Evolutionary conservation across 1,139 yeast genomes (phyloP).

Genomic region (Blastobotrys serpentis): DNA sequence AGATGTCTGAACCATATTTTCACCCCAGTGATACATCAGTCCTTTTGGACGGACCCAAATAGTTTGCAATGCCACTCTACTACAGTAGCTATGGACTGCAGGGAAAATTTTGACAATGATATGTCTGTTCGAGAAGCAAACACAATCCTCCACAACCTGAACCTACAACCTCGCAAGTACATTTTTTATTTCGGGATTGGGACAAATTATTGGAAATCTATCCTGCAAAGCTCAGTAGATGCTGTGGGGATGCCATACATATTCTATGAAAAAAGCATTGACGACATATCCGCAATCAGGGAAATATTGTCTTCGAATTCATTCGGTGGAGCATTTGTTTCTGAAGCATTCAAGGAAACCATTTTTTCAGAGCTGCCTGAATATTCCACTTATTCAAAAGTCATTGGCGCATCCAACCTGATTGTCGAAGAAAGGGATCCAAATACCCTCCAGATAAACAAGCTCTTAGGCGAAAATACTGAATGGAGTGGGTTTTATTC

Average conservation of each 20-base stretch:
- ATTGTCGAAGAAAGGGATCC: slow-evolving; percentile 52
- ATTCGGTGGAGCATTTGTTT: slow-evolving; percentile 24
- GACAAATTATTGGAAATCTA: slow-evolving; percentile 9
- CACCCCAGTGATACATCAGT: slow-evolving; percentile 24
- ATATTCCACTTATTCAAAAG: slow-evolving; percentile 58
- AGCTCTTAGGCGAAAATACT: slow-evolving; percentile 73
- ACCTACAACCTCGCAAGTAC: slow-evolving; percentile 21
- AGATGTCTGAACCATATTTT: slow-evolving; percentile 21
- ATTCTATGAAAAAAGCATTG: slow-evolving; percentile 13
- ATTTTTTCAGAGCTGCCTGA: slow-evolving; percentile 16
- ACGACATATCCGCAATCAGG: slow-evolving; percentile 11
- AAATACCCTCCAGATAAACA: slow-evolving; percentile 37
- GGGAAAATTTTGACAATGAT: slow-evolving; percentile 12
- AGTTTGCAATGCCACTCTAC: slow-evolving; percentile 19
- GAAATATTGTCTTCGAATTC: slow-evolving; percentile 18
- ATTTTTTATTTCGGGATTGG: slow-evolving; percentile 24
- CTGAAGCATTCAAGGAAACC: slow-evolving; percentile 19
- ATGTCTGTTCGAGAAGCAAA: slow-evolving; percentile 22
- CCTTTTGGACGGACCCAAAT: slow-evolving; percentile 18
- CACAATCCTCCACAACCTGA: slow-evolving; percentile 20
- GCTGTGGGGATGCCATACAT: slow-evolving; percentile 19
- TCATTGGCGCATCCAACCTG: slow-evolving; percentile 84
- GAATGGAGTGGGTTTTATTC: slow-evolving; percentile 81
- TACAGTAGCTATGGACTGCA: slow-evolving; percentile 16
- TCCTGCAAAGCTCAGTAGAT: slow-evolving; percentile 17